Conservation (phyloP, 2,329 filamentous ascomycete genomes). For the Ilyonectria mors-panacis region DNA sequence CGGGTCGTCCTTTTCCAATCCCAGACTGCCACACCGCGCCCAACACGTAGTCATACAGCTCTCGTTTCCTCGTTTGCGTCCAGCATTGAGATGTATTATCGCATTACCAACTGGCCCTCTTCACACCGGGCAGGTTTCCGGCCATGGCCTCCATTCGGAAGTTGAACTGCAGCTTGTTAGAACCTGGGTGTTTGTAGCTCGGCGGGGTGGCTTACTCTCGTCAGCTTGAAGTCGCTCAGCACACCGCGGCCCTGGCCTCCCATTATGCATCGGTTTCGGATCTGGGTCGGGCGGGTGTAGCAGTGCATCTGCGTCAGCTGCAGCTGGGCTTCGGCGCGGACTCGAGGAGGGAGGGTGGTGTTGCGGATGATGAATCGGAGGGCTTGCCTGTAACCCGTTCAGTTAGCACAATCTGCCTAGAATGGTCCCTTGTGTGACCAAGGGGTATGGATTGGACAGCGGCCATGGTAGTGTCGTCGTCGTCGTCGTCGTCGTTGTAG, state of each 20-base stretch:
- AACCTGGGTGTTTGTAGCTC: neutral
- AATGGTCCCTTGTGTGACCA: neutral
- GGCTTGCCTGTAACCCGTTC: constrained; percentile 78
- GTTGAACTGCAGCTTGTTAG: constrained; percentile 78
- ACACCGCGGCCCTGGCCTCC: constrained; percentile 93
- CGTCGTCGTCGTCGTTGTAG: neutral
- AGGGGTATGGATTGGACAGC: neutral
- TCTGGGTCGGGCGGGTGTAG: constrained; percentile 94
- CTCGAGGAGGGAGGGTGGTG: constrained; percentile 84
- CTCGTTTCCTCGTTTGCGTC: constrained; percentile 5
- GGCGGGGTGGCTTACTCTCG: constrained; percentile 75
- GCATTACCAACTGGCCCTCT: constrained; percentile 93
- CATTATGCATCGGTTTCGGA: constrained; percentile 92
- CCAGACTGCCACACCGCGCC: neutral
- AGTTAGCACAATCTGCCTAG: constrained; percentile 24
- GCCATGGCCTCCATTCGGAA: constrained; percentile 91
- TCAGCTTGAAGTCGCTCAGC: constrained; percentile 93
- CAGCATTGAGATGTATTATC: neutral
- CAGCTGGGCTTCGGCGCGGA: constrained; percentile 92
- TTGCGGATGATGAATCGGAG: constrained; percentile 95
- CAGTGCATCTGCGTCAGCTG: constrained; percentile 95
- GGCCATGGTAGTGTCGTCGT: neutral
- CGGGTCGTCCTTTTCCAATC: constrained; percentile 6
- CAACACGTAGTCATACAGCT: constrained; percentile 44
- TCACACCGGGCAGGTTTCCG: constrained; percentile 90